Conservation (phyloP, 1,284 basidiomycete genomes). For the Phaffia rhodozyma region DNA sequence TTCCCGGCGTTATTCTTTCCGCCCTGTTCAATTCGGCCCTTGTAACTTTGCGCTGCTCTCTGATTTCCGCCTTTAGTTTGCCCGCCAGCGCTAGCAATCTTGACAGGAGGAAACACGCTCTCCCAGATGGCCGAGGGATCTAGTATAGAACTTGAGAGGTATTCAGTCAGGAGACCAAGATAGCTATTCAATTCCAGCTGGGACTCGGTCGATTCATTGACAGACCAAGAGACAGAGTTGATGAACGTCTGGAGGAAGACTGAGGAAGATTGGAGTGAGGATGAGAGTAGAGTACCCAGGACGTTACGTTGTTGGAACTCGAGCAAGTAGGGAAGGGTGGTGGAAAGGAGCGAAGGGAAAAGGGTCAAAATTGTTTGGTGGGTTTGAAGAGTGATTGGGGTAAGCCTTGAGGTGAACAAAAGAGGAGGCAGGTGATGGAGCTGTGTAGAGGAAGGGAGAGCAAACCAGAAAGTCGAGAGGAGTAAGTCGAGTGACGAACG, state of each 20-base stretch:
- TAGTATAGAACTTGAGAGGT: constrained; percentile 42
- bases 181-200: constrained; percentile 36
- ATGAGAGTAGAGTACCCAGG: constrained; percentile 61
- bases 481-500: constrained; percentile 8
- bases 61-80: constrained; percentile 1
- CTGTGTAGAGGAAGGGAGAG: constrained; percentile 35
- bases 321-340: constrained; percentile 48
- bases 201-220: constrained; percentile 16
- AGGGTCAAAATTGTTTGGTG: constrained; percentile 55
- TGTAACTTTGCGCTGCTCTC: background rate
- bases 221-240: constrained; percentile 39
- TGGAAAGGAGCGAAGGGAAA: constrained; percentile 43
- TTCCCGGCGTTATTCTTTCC: background rate
- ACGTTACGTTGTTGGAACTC: constrained; percentile 58
- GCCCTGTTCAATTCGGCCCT: constrained; percentile 10
- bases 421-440: constrained; percentile 73
- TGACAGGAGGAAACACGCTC: constrained; percentile 23
- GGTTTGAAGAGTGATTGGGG: constrained; percentile 60
- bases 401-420: constrained; percentile 57
- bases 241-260: constrained; percentile 3
- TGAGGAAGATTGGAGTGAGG: constrained; percentile 24
- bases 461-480: background rate
- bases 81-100: background rate
- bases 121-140: constrained; percentile 53
- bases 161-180: constrained; percentile 31